A percentile compares a stretch with the other conserved stretches of the same genome.
phyloP scores from a whole-genome alignment of 495 filamentous ascomycete species.

The Lepraria neglecta region DNA sequence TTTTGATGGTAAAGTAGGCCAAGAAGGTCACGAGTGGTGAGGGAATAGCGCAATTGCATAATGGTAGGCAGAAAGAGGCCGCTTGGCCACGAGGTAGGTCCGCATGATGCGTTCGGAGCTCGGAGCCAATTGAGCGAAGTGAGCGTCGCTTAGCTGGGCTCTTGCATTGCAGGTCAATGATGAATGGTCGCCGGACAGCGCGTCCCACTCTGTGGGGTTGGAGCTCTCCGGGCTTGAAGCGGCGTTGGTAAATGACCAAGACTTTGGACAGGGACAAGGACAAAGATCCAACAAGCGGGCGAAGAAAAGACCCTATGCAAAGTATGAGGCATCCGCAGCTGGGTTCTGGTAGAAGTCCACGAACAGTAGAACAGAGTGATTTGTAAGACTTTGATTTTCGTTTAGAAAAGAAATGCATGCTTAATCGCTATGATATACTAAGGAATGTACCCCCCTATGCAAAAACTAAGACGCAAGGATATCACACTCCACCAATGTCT shows the following conservation, averaged over 20 bases:
- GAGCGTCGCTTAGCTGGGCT: background rate
- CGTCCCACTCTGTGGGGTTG: background rate
- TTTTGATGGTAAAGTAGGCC: too few relatives aligned
- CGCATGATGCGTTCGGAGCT: constrained; percentile 4
- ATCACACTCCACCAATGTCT: constrained; percentile 12
- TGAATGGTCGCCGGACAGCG: background rate
- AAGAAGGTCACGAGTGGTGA: background rate
- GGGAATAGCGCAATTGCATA: background rate
- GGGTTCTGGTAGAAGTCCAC: background rate
- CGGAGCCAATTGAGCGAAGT: background rate
- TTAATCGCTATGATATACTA: constrained; percentile 3
- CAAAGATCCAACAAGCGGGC: background rate
- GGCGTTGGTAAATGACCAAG: background rate
- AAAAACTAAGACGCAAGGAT: background rate
- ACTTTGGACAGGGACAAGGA: background rate
- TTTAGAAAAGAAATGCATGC: background rate
- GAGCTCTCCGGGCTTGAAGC: background rate
- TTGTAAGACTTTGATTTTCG: background rate
- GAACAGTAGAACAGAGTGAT: background rate
- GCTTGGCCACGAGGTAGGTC: background rate
- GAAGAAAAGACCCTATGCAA: background rate
- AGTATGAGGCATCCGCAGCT: background rate
- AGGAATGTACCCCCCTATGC: background rate
- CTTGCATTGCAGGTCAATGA: background rate
- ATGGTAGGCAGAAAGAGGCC: background rate